Conservation (phyloP, 768 basidiomycete genomes). For the Guyanaporus albipodus region DNA sequence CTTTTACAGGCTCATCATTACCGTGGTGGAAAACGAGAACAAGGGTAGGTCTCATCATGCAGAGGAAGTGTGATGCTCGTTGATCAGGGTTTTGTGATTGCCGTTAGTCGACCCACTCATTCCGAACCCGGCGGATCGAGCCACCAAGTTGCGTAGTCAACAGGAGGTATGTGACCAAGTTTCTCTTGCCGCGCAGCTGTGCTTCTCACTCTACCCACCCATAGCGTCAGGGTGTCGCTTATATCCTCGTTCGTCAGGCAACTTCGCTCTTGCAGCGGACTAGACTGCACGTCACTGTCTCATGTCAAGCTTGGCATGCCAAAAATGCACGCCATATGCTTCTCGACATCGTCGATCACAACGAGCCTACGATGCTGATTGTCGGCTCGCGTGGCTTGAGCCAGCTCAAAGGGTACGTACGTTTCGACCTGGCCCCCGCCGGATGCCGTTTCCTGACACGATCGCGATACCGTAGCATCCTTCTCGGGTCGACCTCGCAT, state of each 20-base stretch:
- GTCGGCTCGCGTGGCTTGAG: conserved; percentile 92
- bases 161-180: conserved; percentile 69
- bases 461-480: conserved; percentile 49
- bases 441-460: background rate
- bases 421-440: conserved; percentile 16
- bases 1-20: conserved; percentile 65
- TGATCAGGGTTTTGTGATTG: conserved; percentile 3
- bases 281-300: conserved; percentile 75
- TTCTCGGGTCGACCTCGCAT: conserved; percentile 93
- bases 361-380: conserved; percentile 87
- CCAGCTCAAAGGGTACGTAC: conserved; percentile 82
- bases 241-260: conserved; percentile 86
- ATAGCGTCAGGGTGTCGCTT: conserved; percentile 84
- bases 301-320: conserved; percentile 97
- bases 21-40: conserved; percentile 86
- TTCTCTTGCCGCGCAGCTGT: conserved; percentile 2
- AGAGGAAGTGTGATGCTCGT: background rate
- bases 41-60: conserved; percentile 54
- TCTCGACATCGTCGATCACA: conserved; percentile 84
- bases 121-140: conserved; percentile 70
- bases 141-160: conserved; percentile 79
- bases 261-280: conserved; percentile 90
- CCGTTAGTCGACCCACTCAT: conserved; percentile 59
- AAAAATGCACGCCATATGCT: conserved; percentile 91
- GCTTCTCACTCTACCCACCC: conserved; percentile 5